Base-by-base conservation (phyloP, 129 eudicot genomes). In the Artemisia annua region DNA sequence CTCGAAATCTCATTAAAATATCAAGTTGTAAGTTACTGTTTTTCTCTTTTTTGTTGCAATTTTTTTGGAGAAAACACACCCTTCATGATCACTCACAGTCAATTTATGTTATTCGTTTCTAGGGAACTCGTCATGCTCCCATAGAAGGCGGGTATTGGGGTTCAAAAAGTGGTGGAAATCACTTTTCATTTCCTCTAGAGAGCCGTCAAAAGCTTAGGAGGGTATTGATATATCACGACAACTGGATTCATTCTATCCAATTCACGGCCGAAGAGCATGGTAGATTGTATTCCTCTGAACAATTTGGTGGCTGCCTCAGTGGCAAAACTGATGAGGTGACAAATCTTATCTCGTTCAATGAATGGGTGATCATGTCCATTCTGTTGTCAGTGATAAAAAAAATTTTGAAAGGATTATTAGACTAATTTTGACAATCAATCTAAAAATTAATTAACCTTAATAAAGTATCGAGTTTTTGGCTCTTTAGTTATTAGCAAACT, bases 1-100 rank as follows among this genome's bases (percentile, higher is more conserved):
- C 75, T 71, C 20, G 65, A 71, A 57, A 71, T 22, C 67, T 61
- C 76, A 11, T 46, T 72, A 30, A 48, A 72, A 58, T 48, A 56
- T 19, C 76, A 72, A n/a, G 46, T 58, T 5, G 76, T 57, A 71
- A 71, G 75, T 71, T 18, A 39, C 15, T 9, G 14, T 17, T 11
- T 6, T 71, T 44, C 13, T 39, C 15, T 11, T 48, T 11, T 5
- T 39, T 3, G 44, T 43, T 71, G 14, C 35, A 65, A 7, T 19
- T 19, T 7, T 7, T 51, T 11, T 4, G 22, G 14, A 51, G 56
- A 52, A 11, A 4, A 4, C 15, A 52, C 5, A 20, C 4, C 16
- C 26, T 10, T 19, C 0, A 3, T 3, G 39, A 30, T 30, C 39
- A 58, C n/a, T 20, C 17, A 18, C 7, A 44, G 18, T n/a, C n/a